Base-by-base conservation (phyloP, 2,329 filamentous ascomycete genomes). In the Thermothelomyces thermophilus region DNA sequence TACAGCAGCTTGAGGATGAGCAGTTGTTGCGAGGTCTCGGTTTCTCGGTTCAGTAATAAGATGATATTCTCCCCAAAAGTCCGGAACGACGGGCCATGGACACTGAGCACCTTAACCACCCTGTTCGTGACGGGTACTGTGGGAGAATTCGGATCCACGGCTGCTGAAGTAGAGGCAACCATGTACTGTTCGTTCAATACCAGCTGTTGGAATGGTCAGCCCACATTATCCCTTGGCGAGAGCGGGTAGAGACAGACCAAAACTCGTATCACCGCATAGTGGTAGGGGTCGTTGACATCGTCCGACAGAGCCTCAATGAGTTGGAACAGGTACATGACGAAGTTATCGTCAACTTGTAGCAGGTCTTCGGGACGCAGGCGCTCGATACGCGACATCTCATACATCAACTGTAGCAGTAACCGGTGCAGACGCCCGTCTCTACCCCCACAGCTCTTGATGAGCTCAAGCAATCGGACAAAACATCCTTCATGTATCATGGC, bases 31-130 rank as follows among this genome's bases (percentile, higher is more conserved):
- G 90, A 91, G 0, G 93, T 95, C 67, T 97, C 90, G 9, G 86
- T 89, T 73, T 97, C 93, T 60, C 93, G 84, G 65, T 98, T 98
- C 34, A 98, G 76, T 1, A 98, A 78, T 5, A 98, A 74, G 56
- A 98, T 98, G 53, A 98, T 86, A 60, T 97, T 98, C 71, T 96
- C 91, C 46, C 93, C 93, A 72, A 98, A 98, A 0, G 91, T 96
- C 63, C 91, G 90, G 66, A 90, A 97, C 1, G 75, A 75, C 42
- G 82, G 79, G 3, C 91, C 91, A 62, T 93, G 78, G 20, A 87
- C 75, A 46, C 89, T 91, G 37, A 98, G 76, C 34, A 90, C 77
- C 66, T 97, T 97, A 67, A 98, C 85, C 43, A 98, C 89, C 58
- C 90, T 84, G 64, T 98, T 98, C 3, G 93, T 97, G 50, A 94